phyloP scores from a whole-genome alignment of 129 eudicot genomes.

The Helianthus annuus region HanXRQr2.0-SUNRISE NC_035433.2:97273661-97274160 shows the following conservation, averaged over 20 bases:
- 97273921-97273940: not conserved
- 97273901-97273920: not conserved
- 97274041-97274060: too few species aligned
- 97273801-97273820: not conserved
- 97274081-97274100: too few species aligned
- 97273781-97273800: not conserved
- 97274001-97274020: too few species aligned
- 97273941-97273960: not conserved
- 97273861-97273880: conserved; percentile 13
- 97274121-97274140: too few species aligned
- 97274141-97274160: too few species aligned
- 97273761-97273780: not conserved
- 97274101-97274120: too few species aligned
- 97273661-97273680: too few species aligned
- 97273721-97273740: not conserved
- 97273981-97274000: not conserved
- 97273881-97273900: not conserved
- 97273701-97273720: not conserved
- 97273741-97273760: not conserved
- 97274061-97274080: too few species aligned
- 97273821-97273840: not conserved
- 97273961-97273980: not conserved
- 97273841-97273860: not conserved
- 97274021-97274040: too few species aligned
- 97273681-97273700: not conserved